Conservation (phyloP, 352 stramenopile genomes). For the Phytophthora ohioensis region DNA sequence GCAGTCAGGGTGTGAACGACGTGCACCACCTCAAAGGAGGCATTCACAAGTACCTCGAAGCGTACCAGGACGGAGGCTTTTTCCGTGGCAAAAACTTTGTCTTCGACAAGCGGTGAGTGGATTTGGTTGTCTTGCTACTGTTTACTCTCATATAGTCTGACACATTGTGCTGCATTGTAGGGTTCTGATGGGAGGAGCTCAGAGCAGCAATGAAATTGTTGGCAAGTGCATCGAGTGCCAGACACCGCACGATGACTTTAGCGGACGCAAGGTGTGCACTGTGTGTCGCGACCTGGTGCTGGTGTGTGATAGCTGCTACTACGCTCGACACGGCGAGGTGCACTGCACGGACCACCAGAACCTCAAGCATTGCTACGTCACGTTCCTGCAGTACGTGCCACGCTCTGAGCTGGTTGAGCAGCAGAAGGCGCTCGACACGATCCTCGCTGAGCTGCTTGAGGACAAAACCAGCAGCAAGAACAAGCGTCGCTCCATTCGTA, state of each 20-base stretch:
- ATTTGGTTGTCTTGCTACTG: neutral
- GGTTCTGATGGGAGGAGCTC: constrained; percentile 63
- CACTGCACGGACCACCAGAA: constrained; percentile 81
- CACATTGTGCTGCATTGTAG: constrained; percentile 32
- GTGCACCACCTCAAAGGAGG: constrained; percentile 77
- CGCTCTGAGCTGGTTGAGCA: constrained; percentile 55
- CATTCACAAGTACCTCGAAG: constrained; percentile 81
- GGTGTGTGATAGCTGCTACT: constrained; percentile 74
- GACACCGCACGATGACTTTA: constrained; percentile 64
- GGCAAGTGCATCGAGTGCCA: constrained; percentile 80
- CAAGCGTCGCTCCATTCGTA: constrained; percentile 74
- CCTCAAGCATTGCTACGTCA: constrained; percentile 78
- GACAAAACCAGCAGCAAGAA: constrained; percentile 75
- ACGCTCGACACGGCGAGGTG: constrained; percentile 64
- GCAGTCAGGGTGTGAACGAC: constrained; percentile 60
- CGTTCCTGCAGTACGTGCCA: constrained; percentile 74
- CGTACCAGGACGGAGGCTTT: constrained; percentile 65
- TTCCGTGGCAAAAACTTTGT: constrained; percentile 87
- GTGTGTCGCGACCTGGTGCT: constrained; percentile 79
- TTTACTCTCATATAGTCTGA: neutral
- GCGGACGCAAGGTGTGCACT: constrained; percentile 73
- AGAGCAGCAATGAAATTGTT: constrained; percentile 68
- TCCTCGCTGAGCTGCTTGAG: constrained; percentile 53
- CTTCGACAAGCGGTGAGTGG: constrained; percentile 77
- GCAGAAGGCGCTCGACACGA: constrained; percentile 54